Evolutionary conservation across 2,329 filamentous ascomycete genomes (phyloP), one percentile per base, ranked within the genome.

Genomic region (Fusarium sp.): DNA sequence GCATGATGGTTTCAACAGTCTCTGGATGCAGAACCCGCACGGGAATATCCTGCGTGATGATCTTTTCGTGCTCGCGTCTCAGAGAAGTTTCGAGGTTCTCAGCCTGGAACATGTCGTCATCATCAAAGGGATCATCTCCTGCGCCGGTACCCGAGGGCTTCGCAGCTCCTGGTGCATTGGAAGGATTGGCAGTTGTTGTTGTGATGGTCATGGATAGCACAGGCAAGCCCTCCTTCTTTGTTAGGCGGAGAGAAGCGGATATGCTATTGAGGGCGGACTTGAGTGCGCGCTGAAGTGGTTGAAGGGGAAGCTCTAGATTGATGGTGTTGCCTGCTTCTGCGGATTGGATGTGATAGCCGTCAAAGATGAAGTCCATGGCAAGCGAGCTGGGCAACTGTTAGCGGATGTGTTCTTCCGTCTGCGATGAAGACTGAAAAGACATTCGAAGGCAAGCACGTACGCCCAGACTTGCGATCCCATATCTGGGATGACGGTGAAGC

Each of bases 401-500:
- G 71, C 50, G 68, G 62, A 50, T 47, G 52, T 45, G 20, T 10
- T 20, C 10, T 52, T 29, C 6, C 18, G 38, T 52, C 57, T 31
- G 22, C 52, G n/a, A 35, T 56, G 25, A 29, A 47, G 18, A 33
- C 7, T 20, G 11, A n/a, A n/a, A n/a, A n/a, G n/a, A n/a, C n/a
- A n/a, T n/a, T n/a, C n/a, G n/a, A n/a, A n/a, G n/a, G n/a, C 25
- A 50, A 40, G 35, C 13, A 73, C 92, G 81, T 88, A 95, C 88
- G 95, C 94, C 97, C 97, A 99, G 64, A 98, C 96, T 87, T 98
- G 96, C 10, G 95, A 97, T 69, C 97, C 96, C 79, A 94, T 93
- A 81, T 98, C 95, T 1, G 97, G 95, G 71, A 98, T 96, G 79
- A 98, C 94, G 69, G 97, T 98, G 85, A 99, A 98, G 77, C 95